Evolutionary conservation across 495 filamentous ascomycete species (phyloP).

Genomic region (Aspergillus panamensis): DNA sequence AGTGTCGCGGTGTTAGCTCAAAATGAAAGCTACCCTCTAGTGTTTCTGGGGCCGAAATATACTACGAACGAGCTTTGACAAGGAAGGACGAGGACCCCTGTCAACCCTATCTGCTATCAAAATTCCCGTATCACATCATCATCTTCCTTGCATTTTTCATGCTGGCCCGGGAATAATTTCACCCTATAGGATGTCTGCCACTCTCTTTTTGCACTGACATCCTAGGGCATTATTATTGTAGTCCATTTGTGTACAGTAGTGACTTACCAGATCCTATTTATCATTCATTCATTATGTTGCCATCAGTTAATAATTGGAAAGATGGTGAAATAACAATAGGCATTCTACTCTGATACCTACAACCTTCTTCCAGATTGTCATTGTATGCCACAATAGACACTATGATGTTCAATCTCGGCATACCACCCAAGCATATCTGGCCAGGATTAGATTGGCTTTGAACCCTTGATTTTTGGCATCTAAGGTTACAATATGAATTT

Average conservation of each 20-base stretch:
- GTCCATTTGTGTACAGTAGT: background rate
- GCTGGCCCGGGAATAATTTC: background rate
- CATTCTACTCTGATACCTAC: background rate
- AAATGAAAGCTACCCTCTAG: no score
- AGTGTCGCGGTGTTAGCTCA: background rate
- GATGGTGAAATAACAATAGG: background rate
- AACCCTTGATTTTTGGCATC: background rate
- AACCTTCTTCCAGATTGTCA: no score
- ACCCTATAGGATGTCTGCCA: background rate
- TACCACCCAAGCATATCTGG: background rate
- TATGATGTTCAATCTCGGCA: background rate
- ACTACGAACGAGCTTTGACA: background rate
- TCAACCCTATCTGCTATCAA: background rate
- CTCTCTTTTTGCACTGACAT: background rate
- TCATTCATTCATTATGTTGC: background rate
- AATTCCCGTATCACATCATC: background rate
- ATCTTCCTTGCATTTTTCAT: slow-evolving; percentile 1
- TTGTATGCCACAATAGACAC: background rate
- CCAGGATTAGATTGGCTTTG: background rate
- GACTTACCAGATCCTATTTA: background rate
- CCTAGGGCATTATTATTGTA: no score
- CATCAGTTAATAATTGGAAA: background rate
- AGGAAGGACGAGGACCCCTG: background rate
- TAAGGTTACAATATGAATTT: background rate
- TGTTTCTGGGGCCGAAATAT: background rate